Conservation (phyloP, 2,329 filamentous ascomycete genomes). For the Aquanectria penicillioides region DNA sequence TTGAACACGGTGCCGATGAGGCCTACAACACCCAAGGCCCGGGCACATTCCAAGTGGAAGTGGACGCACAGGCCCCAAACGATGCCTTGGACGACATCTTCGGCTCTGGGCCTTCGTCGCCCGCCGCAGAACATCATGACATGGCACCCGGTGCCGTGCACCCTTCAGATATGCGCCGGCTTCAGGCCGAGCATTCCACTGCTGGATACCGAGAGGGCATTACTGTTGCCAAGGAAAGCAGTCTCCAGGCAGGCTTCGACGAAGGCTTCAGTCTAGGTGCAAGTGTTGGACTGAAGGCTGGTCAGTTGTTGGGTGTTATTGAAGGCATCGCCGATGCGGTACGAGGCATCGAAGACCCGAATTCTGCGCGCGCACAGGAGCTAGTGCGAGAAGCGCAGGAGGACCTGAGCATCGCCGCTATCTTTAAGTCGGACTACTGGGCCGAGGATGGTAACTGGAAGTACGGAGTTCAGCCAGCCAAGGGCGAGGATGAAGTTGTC, state of each 20-base stretch:
- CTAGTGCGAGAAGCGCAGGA: constrained; percentile 61
- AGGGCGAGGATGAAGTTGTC: constrained; percentile 55
- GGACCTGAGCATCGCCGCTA: constrained; percentile 68
- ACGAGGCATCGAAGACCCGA: constrained; percentile 38
- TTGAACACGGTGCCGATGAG: constrained; percentile 43
- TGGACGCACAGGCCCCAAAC: constrained; percentile 23
- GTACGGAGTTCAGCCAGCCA: constrained; percentile 61
- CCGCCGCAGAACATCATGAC: constrained; percentile 21
- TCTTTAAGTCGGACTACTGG: constrained; percentile 76
- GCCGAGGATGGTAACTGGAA: constrained; percentile 76
- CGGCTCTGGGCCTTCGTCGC: constrained; percentile 41
- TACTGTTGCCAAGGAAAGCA: constrained; percentile 75
- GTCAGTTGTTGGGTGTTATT: constrained; percentile 79
- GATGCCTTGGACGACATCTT: constrained; percentile 51
- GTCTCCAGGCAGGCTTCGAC: constrained; percentile 90
- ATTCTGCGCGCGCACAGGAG: constrained; percentile 34
- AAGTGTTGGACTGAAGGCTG: constrained; percentile 77
- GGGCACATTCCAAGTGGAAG: constrained; percentile 22
- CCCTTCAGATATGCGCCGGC: constrained; percentile 74
- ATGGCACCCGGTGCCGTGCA: constrained; percentile 43
- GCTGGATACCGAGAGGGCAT: constrained; percentile 93
- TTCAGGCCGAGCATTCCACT: constrained; percentile 81
- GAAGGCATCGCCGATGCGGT: constrained; percentile 73
- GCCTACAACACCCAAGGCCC: constrained; percentile 36
- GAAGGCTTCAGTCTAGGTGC: constrained; percentile 89